Evolutionary conservation across 2,329 filamentous ascomycete genomes (phyloP).

Genomic region (Scortechinia acanthostroma): DNA sequence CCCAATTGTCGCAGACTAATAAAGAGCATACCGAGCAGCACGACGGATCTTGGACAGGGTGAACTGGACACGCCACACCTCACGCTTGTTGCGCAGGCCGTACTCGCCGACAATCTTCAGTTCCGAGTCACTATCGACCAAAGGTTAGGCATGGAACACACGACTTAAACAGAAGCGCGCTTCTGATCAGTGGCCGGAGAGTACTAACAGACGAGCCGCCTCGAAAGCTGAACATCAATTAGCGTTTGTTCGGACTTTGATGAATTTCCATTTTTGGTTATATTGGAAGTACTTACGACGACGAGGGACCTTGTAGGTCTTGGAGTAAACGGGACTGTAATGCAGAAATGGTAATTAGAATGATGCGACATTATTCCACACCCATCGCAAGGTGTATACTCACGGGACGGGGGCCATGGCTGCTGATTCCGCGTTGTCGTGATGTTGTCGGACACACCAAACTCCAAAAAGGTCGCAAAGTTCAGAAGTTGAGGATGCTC

Average conservation of each 20-base stretch:
- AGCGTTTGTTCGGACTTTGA: conserved; percentile 16
- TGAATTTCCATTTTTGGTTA: not conserved
- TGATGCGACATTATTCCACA: conserved; percentile 29
- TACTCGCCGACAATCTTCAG: conserved; percentile 99
- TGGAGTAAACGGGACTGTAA: conserved; percentile 72
- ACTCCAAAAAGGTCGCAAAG: not conserved
- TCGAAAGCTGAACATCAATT: conserved; percentile 66
- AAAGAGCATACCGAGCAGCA: conserved; percentile 81
- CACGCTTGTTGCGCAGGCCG: conserved; percentile 99
- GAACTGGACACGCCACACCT: conserved; percentile 99
- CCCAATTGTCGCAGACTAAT: not conserved
- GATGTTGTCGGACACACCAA: not conserved
- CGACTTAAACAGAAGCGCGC: conserved; percentile 97
- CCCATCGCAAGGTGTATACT: conserved; percentile 18
- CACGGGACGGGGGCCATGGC: conserved; percentile 29
- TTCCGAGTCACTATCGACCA: conserved; percentile 80
- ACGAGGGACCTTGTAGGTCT: conserved; percentile 98
- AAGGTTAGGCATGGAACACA: conserved; percentile 54
- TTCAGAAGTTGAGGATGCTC: not conserved
- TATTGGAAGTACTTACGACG: conserved; percentile 48
- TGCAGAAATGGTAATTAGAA: conserved; percentile 13
- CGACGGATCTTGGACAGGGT: conserved; percentile 99
- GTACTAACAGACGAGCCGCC: conserved; percentile 99
- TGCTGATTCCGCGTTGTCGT: conserved; percentile 24
- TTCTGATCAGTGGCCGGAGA: conserved; percentile 92